Evolutionary conservation across 2,329 filamentous ascomycete species (phyloP).

Genomic region (Clonostachys byssicola): DNA sequence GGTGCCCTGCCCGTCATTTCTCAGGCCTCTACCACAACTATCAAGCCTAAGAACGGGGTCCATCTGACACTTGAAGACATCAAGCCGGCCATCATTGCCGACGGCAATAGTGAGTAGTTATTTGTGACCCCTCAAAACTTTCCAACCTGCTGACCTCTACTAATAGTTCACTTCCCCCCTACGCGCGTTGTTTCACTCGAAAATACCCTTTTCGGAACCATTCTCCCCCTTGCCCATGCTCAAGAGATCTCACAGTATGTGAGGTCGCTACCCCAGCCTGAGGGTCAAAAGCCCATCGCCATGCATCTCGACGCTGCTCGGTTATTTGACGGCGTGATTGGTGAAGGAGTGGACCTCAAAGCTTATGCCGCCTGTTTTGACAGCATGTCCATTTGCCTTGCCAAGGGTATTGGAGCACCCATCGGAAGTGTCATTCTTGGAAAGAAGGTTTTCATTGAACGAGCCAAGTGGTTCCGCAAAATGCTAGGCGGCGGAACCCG

Average conservation of each 20-base stretch:
- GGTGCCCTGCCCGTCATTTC: slow-evolving; percentile 62
- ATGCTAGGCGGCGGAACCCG: slow-evolving; percentile 67
- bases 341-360: slow-evolving; percentile 58
- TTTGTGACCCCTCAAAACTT: neutral
- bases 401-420: slow-evolving; percentile 73
- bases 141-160: slow-evolving; percentile 41
- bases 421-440: slow-evolving; percentile 70
- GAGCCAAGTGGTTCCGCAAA: slow-evolving; percentile 47
- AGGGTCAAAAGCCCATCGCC: slow-evolving; percentile 45
- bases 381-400: slow-evolving; percentile 70
- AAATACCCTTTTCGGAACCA: slow-evolving; percentile 72
- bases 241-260: slow-evolving; percentile 65
- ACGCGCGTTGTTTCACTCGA: slow-evolving; percentile 76
- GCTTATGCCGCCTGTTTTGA: slow-evolving; percentile 66
- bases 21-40: slow-evolving; percentile 61
- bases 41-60: slow-evolving; percentile 63
- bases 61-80: slow-evolving; percentile 74
- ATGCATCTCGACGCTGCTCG: slow-evolving; percentile 74
- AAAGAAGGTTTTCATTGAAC: slow-evolving; percentile 19
- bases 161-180: slow-evolving; percentile 72
- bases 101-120: slow-evolving; percentile 13
- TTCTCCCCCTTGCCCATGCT: slow-evolving; percentile 70
- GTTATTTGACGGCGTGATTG: slow-evolving; percentile 69
- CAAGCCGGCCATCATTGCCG: slow-evolving; percentile 26
- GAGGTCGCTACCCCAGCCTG: slow-evolving; percentile 25